Base-by-base conservation (phyloP, 2,329 filamentous ascomycete genomes). In the Cordyceps cateniannulata region DNA sequence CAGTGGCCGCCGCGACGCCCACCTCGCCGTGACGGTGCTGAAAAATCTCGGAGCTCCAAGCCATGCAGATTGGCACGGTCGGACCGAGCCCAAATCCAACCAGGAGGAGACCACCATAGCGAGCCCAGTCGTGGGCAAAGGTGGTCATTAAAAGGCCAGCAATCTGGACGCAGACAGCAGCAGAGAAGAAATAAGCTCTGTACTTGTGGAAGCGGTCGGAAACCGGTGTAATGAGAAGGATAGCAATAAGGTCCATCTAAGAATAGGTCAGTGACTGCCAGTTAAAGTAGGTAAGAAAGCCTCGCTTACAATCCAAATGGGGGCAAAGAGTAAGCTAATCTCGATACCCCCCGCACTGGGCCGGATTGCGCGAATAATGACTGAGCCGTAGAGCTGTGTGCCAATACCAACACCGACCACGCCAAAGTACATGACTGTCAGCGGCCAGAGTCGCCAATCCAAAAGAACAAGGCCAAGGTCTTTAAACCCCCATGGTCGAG, bases 381-480 rank as follows among this genome's bases (percentile, higher is more conserved):
- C 85, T 3, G 88, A 93, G 35, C 89, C 90, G 70, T 96, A 96
- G 51, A 90, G 85, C 75, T 96, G 91, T 0, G 91, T 92, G 49
- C 91, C 92, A 64, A 96, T 96, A 9, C 92, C 92, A 3, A 96
- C 92, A 24, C 92, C 92, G 1, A 96, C 92, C 3, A 96, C 92
- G 22, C 92, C 92, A 75, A 96, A 96, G 75, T 96, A 96, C 92
- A 96, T 96, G 58, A 96, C 70, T 1, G 88, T 81, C 65, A 96
- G 75, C 1, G 92, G 92, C 89, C 91, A 96, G 20, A 96, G 79
- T 3, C 91, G 85, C 92, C 91, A 96, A 73, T 96, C 92, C 40
- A 89, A 79, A 32, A 96, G 76, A 1, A 96, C 89, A 25, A 78
- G 76, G 25, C 78, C 77, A 1, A 96, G 78, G 66, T 96, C 91